Conservation (phyloP, 106 monocot species). For the Xerophyta viscosa region DNA sequence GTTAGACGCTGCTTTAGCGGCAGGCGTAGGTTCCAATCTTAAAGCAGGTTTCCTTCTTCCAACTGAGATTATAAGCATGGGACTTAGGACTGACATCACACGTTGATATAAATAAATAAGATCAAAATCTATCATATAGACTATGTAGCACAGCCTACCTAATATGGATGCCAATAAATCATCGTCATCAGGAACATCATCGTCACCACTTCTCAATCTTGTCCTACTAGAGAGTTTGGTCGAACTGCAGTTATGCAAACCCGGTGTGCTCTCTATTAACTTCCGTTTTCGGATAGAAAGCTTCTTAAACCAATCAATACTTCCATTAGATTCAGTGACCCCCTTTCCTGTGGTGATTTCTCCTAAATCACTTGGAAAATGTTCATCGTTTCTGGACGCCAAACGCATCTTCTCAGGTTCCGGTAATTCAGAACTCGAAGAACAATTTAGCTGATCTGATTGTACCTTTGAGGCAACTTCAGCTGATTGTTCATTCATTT, state of each 20-base stretch:
- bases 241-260: conserved; percentile 38
- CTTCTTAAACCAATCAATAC: conserved; percentile 45
- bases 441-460: conserved; percentile 22
- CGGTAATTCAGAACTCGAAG: conserved; percentile 54
- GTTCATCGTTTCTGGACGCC: conserved; percentile 24
- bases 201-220: conserved; percentile 32
- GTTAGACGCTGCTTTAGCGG: conserved; percentile 25
- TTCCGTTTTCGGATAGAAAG: conserved; percentile 44
- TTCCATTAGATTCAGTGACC: conserved; percentile 51
- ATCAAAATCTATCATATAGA: no score
- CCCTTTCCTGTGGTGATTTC: conserved; percentile 58
- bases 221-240: conserved; percentile 33
- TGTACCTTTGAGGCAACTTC: conserved; percentile 18
- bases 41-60: conserved; percentile 49
- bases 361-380: conserved; percentile 39
- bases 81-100: no score
- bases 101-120: no score
- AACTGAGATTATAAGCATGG: no score
- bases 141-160: no score
- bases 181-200: conserved; percentile 70
- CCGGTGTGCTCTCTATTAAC: conserved; percentile 39
- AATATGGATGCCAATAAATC: conserved; percentile 87
- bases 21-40: conserved; percentile 40
- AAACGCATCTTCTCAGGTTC: conserved; percentile 84
- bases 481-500: conserved; percentile 5